phyloP scores from a whole-genome alignment of 495 filamentous ascomycete species.

The Tuber indicum region DNA sequence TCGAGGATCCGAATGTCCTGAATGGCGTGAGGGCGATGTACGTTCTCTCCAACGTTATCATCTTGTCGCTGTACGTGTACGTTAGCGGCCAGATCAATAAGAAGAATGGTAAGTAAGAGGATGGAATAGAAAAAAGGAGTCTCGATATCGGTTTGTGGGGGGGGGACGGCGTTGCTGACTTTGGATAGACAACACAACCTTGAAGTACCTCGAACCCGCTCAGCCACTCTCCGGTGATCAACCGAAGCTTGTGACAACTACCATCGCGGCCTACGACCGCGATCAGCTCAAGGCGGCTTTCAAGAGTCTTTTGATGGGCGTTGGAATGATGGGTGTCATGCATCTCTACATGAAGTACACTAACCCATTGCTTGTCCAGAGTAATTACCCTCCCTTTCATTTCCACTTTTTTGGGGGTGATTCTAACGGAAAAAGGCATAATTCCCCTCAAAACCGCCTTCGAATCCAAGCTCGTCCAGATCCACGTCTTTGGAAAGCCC shows the following conservation, averaged over 20 bases:
- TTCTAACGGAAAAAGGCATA: constrained; percentile 52
- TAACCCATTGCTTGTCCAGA: constrained; percentile 97
- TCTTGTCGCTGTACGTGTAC: constrained; percentile 74
- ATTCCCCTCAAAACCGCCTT: constrained; percentile 92
- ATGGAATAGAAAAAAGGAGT: neutral
- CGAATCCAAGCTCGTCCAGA: constrained; percentile 91
- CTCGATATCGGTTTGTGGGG: constrained; percentile 28
- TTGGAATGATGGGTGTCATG: constrained; percentile 98
- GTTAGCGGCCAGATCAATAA: constrained; percentile 73
- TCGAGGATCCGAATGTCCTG: constrained; percentile 83
- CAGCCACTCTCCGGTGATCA: constrained; percentile 87
- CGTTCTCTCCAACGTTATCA: constrained; percentile 80
- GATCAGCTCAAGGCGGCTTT: constrained; percentile 72
- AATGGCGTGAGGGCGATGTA: constrained; percentile 77
- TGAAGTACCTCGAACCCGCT: constrained; percentile 96
- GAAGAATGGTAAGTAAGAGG: constrained; percentile 79
- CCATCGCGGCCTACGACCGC: constrained; percentile 85
- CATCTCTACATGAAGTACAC: constrained; percentile 98
- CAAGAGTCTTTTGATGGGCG: constrained; percentile 85
- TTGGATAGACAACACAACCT: constrained; percentile 75
- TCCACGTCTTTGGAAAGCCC: constrained; percentile 85
- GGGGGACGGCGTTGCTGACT: neutral
- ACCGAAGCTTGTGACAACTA: constrained; percentile 91
- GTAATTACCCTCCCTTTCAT: constrained; percentile 16
- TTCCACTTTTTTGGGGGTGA: neutral